A percentile compares a stretch with the other conserved stretches of the same genome.
Conservation (phyloP, 2,329 filamentous ascomycete species). For the Bisporella sp. region DNA sequence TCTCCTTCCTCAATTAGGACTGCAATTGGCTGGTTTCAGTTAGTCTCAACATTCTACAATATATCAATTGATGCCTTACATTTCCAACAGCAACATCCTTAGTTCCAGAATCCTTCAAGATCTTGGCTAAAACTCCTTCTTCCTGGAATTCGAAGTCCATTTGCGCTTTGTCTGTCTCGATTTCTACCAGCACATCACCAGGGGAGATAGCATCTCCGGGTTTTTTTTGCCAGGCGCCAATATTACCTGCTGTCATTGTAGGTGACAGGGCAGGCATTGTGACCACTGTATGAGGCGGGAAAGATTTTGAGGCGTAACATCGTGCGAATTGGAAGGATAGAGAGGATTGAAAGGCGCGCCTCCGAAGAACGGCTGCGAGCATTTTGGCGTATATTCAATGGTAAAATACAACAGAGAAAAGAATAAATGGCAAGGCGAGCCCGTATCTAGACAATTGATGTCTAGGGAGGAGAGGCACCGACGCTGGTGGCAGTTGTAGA, state of each 20-base stretch:
- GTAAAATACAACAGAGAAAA: conserved; percentile 12
- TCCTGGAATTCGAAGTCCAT: conserved; percentile 99
- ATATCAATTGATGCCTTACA: conserved; percentile 51
- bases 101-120: conserved; percentile 84
- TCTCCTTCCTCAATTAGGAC: conserved; percentile 87
- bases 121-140: conserved; percentile 90
- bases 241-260: conserved; percentile 95
- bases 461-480: conserved; percentile 16
- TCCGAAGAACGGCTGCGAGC: conserved; percentile 57
- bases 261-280: conserved; percentile 97
- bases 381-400: conserved; percentile 30
- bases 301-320: conserved; percentile 61
- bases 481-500: conserved; percentile 7
- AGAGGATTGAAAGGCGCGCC: conserved; percentile 49
- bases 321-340: conserved; percentile 50
- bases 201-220: conserved; percentile 78
- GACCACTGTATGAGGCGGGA: conserved; percentile 89
- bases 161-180: conserved; percentile 99
- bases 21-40: conserved; percentile 73
- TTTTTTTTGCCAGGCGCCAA: conserved; percentile 98
- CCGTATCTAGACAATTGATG: conserved; percentile 19
- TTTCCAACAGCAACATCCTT: conserved; percentile 94
- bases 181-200: conserved; percentile 94
- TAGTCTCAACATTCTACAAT: conserved; percentile 14
- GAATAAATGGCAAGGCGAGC: conserved; percentile 9